Evolutionary conservation across 805 yeast species (phyloP), one percentile per base, ranked within the genome.

Genomic region (Candida khao-thaluensis): DNA sequence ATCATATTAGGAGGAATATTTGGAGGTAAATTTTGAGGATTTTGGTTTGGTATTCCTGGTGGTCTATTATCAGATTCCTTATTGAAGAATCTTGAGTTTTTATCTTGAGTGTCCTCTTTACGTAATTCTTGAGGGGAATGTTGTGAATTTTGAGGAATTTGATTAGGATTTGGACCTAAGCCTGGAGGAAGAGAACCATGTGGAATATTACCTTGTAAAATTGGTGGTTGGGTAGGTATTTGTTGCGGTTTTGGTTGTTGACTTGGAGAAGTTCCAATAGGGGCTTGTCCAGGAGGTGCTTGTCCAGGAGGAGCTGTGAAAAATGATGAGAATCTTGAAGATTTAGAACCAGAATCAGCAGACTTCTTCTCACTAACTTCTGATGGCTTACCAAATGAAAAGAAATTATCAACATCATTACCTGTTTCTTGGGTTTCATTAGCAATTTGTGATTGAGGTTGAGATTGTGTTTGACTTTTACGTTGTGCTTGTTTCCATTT

Each of bases 401-500:
- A 64, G 52, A 72, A 62, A 49, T 60, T 70, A 47, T 68, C 75
- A 12, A 64, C 72, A 18, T 67, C 72, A 43, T 66, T 70, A 20
- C 64, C 27, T 4, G 24, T 7, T 22, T 22, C 9, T n/a, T n/a
- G n/a, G n/a, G n/a, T n/a, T n/a, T n/a, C n/a, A n/a, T n/a, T n/a
- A 22, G 24, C 9, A 22, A 22, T 25, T 12, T n/a, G 28, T n/a
- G 23, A 14, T 38, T 25, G 64, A n/a, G 35, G 23, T 6, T 12
- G 25, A 17, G 28, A 25, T 20, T 20, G 22, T 7, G 22, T 20
- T 20, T 20, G 22, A 29, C 44, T 64, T 66, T 35, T 70, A 56
- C 54, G 48, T 32, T 47, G 50, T 8, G 48, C 41, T 34, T 43
- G 44, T 25, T 76, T 76, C 83, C 83, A 78, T 44, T 64, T 68